Evolutionary conservation across 2,329 filamentous ascomycete genomes (phyloP), one percentile per base, ranked within the genome.

Genomic region (Penicillium hordei): DNA sequence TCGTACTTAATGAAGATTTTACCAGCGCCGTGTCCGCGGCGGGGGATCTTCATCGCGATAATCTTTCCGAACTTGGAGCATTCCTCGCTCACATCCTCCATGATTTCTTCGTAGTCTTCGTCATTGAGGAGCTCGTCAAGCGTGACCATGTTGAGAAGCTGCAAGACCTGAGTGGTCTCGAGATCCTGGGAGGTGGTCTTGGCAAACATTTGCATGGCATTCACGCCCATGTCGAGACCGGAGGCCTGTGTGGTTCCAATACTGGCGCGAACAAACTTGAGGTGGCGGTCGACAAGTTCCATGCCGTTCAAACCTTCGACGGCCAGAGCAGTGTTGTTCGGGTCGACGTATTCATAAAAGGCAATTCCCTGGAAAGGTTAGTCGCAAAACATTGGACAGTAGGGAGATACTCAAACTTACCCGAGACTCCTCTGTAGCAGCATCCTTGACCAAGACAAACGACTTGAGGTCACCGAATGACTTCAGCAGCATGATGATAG

Each of bases 1-100:
- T 94, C 90, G 71, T 91, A 99, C 75, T 97, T 97, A 79, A 99
- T 88, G 73, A 89, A 99, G 66, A 99, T 97, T 82, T 97, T 99
- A 72, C 94, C 94, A 23, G 99, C 92, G 46, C 94, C 94, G 31
- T 91, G 85, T 23, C 85, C 86, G 2, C 94, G 93, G 59, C 94
- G 86, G 5, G 94, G 94, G 58, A 99, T 88, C 81, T 99, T 99
- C 76, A 97, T 80, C n/a, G 92, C 90, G 42, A 92, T 64, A 29
- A 99, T 85, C 50, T 82, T 83, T 60, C 95, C 94, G 71, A 89
- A 99, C 75, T 99, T 99, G 70, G 83, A 79, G 78, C 94, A 97
- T 72, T 99, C 94, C 52, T 97, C 94, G 56, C 86, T 84, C 38
- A 99, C 89, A 67, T 99, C 95, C 65, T 97, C 93, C 72, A 89